A percentile compares a stretch with the other conserved stretches of the same genome.
Conservation (phyloP, 495 filamentous ascomycete genomes). For the Penicillium verhagenii region DNA sequence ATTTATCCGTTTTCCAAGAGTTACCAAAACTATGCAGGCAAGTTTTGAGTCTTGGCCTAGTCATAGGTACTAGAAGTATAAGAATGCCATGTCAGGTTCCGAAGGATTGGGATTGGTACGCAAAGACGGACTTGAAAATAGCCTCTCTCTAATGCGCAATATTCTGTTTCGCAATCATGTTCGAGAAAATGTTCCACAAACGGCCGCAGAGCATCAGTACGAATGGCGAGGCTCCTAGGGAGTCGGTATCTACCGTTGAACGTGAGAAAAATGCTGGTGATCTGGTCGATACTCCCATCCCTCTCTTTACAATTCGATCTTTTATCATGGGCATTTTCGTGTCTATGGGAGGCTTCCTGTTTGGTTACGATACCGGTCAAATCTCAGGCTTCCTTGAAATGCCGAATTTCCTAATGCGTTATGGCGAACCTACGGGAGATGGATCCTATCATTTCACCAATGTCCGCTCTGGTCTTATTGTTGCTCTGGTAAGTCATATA, state of each 20-base stretch:
- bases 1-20: conserved; percentile 4
- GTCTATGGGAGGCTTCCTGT: conserved; percentile 67
- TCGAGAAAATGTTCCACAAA: conserved; percentile 21
- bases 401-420: conserved; percentile 42
- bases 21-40: background rate
- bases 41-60: background rate
- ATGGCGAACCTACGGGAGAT: conserved; percentile 26
- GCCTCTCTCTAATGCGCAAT: background rate
- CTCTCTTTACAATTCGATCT: conserved; percentile 38
- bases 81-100: background rate
- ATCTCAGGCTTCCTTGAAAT: conserved; percentile 59
- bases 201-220: conserved; percentile 14
- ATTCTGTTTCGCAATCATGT: conserved; percentile 8
- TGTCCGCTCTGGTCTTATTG: conserved; percentile 49
- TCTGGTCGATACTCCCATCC: conserved; percentile 33
- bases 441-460: conserved; percentile 41
- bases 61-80: background rate
- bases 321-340: conserved; percentile 48
- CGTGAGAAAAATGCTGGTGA: conserved; percentile 21
- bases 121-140: background rate
- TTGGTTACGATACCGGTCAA: conserved; percentile 43
- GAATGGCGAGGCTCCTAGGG: conserved; percentile 10
- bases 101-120: background rate
- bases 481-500: conserved; percentile 32
- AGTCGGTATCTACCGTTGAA: conserved; percentile 20